Evolutionary conservation across 169 alveolate genomes (phyloP).

Genomic region (Neospora caninum): DNA sequence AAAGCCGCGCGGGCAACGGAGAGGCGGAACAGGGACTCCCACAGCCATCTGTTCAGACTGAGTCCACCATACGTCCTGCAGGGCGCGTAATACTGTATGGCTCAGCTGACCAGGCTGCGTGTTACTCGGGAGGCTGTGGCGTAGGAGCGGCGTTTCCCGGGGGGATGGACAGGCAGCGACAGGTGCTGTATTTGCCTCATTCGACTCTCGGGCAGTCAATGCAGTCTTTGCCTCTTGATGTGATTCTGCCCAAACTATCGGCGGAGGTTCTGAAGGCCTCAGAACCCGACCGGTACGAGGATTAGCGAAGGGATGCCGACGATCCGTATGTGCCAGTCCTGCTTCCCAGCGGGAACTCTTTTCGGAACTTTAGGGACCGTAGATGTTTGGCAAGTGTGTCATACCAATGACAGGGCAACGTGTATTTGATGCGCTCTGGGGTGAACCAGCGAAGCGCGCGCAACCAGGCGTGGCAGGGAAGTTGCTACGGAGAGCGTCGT

Average conservation of each 20-base stretch:
- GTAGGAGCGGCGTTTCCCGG: background rate
- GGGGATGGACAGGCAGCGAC: background rate
- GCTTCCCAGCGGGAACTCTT: background rate
- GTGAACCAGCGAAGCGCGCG: background rate
- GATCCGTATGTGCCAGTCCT: background rate
- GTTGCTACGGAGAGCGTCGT: background rate
- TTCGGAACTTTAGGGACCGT: background rate
- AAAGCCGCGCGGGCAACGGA: background rate
- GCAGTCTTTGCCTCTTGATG: background rate
- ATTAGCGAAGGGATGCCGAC: background rate
- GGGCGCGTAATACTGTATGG: background rate
- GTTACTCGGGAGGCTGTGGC: background rate
- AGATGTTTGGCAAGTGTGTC: background rate
- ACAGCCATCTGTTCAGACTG: background rate
- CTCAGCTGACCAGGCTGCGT: background rate
- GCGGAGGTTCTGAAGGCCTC: constrained; percentile 10
- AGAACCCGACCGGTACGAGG: background rate
- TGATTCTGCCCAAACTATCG: background rate
- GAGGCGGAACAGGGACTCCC: background rate
- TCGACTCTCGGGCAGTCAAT: background rate
- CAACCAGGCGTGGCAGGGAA: background rate
- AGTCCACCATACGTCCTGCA: background rate
- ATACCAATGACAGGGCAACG: background rate
- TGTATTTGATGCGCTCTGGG: background rate
- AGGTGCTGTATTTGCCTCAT: background rate